A percentile compares a stretch with the other conserved stretches of the same genome.
phyloP scores from a whole-genome alignment of 2,329 filamentous ascomycete genomes.

The Peltaster fructicola region DNA sequence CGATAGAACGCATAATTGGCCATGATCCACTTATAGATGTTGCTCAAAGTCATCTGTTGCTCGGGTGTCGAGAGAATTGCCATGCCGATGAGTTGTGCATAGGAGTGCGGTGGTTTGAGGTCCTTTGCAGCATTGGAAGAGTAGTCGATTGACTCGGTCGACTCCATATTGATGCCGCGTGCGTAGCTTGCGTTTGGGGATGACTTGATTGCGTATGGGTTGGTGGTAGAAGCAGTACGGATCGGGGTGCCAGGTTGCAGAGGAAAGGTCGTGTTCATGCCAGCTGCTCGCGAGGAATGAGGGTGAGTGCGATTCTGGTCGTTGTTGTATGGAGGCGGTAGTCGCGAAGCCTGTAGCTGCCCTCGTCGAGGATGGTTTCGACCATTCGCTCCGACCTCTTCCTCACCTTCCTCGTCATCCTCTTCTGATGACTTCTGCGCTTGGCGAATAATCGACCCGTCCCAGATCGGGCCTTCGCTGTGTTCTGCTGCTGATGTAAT shows the following conservation, averaged over 20 bases:
- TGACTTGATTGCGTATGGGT: conserved; percentile 19
- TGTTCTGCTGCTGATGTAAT: conserved; percentile 64
- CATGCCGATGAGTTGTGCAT: conserved; percentile 92
- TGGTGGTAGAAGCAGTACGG: conserved; percentile 12
- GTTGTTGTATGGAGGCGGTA: conserved; percentile 7
- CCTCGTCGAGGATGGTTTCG: conserved; percentile 5
- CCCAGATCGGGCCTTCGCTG: conserved; percentile 50
- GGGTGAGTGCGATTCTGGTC: conserved; percentile 17
- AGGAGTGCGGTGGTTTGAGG: conserved; percentile 89
- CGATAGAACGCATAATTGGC: conserved; percentile 86
- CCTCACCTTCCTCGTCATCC: conserved; percentile 22
- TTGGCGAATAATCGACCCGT: conserved; percentile 21
- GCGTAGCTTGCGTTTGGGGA: conserved; percentile 30
- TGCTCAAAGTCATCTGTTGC: conserved; percentile 75
- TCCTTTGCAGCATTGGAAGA: conserved; percentile 73
- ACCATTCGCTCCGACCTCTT: conserved; percentile 6
- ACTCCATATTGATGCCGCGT: conserved; percentile 34
- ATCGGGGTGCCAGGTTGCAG: conserved; percentile 19
- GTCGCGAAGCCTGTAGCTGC: conserved; percentile 2
- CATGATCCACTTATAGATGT: conserved; percentile 89
- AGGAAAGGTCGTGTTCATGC: conserved; percentile 2
- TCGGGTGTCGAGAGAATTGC: conserved; percentile 77
- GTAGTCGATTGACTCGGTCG: conserved; percentile 45
- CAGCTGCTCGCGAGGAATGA: conserved; percentile 17
- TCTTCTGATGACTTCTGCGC: conserved; percentile 25